Evolutionary conservation across 768 basidiomycete species (phyloP).

Genomic region (Lentinula boryana): DNA sequence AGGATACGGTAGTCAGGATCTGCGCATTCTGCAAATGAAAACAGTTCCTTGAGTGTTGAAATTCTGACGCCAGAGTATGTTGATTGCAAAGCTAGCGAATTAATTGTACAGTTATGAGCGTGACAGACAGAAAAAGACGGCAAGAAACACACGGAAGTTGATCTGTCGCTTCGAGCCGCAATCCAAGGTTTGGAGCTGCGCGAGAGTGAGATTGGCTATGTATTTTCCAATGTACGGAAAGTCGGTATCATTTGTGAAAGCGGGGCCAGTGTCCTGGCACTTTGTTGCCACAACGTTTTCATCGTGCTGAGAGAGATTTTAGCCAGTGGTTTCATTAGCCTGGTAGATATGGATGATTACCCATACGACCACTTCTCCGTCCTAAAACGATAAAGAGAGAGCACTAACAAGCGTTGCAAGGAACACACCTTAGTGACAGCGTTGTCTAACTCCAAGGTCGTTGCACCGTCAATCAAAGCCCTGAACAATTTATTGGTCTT

Average conservation of each 20-base stretch:
- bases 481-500: slow-evolving; percentile 25
- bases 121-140: not conserved
- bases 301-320: slow-evolving; percentile 46
- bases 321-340: not conserved
- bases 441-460: slow-evolving; percentile 75
- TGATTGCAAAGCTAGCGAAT: slow-evolving; percentile 48
- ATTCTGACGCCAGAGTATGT: slow-evolving; percentile 66
- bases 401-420: not conserved
- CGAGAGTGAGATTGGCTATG: slow-evolving; percentile 70
- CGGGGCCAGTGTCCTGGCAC: slow-evolving; percentile 64
- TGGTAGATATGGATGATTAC: not conserved
- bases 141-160: slow-evolving; percentile 44
- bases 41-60: slow-evolving; percentile 68
- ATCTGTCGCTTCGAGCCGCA: slow-evolving; percentile 65
- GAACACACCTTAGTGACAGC: slow-evolving; percentile 59
- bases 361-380: slow-evolving; percentile 71
- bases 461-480: slow-evolving; percentile 71
- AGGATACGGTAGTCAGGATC: slow-evolving; percentile 55
- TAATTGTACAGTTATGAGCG: not conserved
- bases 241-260: slow-evolving; percentile 44
- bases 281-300: slow-evolving; percentile 56
- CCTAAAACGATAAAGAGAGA: slow-evolving; percentile 32
- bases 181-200: slow-evolving; percentile 75
- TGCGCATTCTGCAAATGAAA: slow-evolving; percentile 69
- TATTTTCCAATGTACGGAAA: slow-evolving; percentile 77